A percentile compares a stretch with the other conserved stretches of the same genome.
phyloP scores from a whole-genome alignment of 176 grass and related monocot species.

The Saccharum spontaneum region DNA sequence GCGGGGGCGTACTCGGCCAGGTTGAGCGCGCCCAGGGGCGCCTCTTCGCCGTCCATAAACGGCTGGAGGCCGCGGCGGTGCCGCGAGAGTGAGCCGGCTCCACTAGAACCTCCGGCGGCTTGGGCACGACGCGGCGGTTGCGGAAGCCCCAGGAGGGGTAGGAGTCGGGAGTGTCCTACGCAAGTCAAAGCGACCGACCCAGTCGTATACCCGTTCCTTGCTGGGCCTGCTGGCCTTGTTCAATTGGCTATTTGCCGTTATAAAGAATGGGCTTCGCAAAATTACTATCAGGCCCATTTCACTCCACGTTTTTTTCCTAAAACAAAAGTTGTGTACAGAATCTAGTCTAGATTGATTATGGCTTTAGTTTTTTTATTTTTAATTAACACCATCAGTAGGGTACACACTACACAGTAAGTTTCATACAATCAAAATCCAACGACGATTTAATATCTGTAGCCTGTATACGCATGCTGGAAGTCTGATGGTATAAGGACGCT shows the following conservation, averaged over 20 bases:
- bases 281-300: background rate
- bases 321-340: too few relatives aligned
- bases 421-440: too few relatives aligned
- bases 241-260: background rate
- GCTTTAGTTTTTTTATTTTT: too few relatives aligned
- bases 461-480: too few relatives aligned
- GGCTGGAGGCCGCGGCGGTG: background rate
- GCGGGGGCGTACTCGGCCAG: slow-evolving; percentile 51
- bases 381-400: too few relatives aligned
- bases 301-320: background rate
- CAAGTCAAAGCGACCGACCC: slow-evolving; percentile 12
- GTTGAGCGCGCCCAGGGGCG: slow-evolving; percentile 54
- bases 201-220: background rate
- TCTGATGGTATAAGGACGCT: too few relatives aligned
- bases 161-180: background rate
- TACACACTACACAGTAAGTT: too few relatives aligned
- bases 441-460: too few relatives aligned
- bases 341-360: too few relatives aligned
- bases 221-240: slow-evolving; percentile 9
- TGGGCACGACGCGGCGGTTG: background rate
- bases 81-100: background rate
- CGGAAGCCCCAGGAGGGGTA: background rate
- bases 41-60: slow-evolving; percentile 48
- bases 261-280: too few relatives aligned
- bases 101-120: background rate